Evolutionary conservation across 2,329 filamentous ascomycete species (phyloP).

Genomic region (Leptodontidium sp.): DNA sequence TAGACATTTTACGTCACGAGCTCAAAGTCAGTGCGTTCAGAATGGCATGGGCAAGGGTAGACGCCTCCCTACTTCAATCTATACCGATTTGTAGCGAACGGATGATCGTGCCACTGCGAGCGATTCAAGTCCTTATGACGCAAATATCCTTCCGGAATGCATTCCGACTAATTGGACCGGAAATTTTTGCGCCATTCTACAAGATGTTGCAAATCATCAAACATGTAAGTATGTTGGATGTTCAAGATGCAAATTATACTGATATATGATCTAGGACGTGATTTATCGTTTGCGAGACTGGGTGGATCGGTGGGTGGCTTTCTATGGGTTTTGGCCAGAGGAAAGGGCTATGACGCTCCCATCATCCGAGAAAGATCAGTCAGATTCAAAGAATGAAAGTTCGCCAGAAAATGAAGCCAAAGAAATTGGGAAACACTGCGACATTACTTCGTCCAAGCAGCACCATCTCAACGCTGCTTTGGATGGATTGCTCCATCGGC

Average conservation of each 20-base stretch:
- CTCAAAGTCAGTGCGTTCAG: not conserved
- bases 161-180: too few species aligned
- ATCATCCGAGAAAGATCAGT: not conserved
- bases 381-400: not conserved
- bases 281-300: too few species aligned
- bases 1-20: not conserved
- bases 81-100: not conserved
- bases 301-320: too few species aligned
- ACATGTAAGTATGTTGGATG: not conserved
- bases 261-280: too few species aligned
- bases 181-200: not conserved
- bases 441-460: conserved; percentile 29
- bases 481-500: conserved; percentile 11
- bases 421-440: not conserved
- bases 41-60: not conserved
- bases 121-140: not conserved
- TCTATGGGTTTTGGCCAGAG: not conserved
- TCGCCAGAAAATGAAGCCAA: not conserved
- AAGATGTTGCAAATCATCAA: not conserved
- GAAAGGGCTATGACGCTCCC: not conserved
- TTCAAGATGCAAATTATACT: too few species aligned
- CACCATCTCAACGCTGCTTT: not conserved
- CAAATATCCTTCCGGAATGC: not conserved
- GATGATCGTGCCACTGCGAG: not conserved
- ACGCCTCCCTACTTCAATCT: not conserved